These are phyloP conservation scores for Rubia occidens DNA, from an alignment of 305 asterid species.

Conservation along the genomic window DNA sequence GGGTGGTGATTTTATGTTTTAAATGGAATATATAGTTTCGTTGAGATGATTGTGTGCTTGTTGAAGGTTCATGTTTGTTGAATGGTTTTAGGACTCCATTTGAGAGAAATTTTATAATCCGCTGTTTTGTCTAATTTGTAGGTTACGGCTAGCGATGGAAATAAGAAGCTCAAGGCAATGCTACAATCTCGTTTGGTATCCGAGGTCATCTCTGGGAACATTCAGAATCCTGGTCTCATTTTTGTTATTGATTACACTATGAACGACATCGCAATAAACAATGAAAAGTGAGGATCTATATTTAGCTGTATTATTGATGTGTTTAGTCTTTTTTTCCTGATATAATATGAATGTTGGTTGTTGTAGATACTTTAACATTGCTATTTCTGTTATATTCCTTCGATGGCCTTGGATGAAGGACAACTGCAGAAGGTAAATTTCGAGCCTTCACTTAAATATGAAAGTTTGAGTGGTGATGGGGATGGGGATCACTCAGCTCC, in stretches of 20 bases:
- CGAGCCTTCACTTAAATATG: too few relatives aligned
- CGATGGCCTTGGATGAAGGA: too few relatives aligned
- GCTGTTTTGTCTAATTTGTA: slow-evolving; percentile 14
- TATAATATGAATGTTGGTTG: background rate
- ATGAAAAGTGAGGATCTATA: slow-evolving; percentile 40
- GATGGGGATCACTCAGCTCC: too few relatives aligned
- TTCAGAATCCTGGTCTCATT: slow-evolving; percentile 72
- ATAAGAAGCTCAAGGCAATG: too few relatives aligned
- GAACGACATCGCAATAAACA: slow-evolving; percentile 61
- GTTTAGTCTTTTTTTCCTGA: background rate
- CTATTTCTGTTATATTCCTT: too few relatives aligned
- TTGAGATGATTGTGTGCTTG: too few relatives aligned
- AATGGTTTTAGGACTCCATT: background rate
- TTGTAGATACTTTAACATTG: too few relatives aligned
- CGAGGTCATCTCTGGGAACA: slow-evolving; percentile 46
- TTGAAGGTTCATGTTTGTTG: background rate
- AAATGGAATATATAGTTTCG: too few relatives aligned
- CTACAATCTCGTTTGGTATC: too few relatives aligned
- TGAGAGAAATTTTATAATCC: background rate
- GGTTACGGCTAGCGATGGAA: slow-evolving; percentile 47
- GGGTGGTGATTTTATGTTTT: too few relatives aligned
- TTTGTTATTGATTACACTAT: slow-evolving; percentile 56
- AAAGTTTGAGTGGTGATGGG: too few relatives aligned
- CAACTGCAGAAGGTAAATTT: too few relatives aligned
- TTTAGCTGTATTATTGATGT: background rate